phyloP scores from a whole-genome alignment of 192 early-diverging fungal species.

The Podila clonocystis region DNA sequence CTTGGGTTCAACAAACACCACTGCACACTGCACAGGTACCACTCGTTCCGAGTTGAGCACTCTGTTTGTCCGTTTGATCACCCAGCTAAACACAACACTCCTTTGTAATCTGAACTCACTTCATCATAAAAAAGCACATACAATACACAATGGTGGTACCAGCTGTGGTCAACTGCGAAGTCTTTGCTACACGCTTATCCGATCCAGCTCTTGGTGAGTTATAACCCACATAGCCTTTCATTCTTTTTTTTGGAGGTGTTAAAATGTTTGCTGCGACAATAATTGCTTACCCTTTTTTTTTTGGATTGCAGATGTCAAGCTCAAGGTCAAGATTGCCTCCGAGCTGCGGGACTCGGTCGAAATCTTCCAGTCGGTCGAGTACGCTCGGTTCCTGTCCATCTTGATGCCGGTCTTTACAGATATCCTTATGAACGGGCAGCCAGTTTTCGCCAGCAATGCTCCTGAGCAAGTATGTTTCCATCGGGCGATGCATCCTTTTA shows the following conservation, averaged over 20 bases:
- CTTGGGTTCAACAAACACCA: too few species aligned
- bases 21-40: too few species aligned
- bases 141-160: constrained; percentile 26
- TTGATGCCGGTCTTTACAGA: constrained; percentile 87
- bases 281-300: not conserved
- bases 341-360: constrained; percentile 94
- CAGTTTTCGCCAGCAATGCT: constrained; percentile 78
- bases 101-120: not conserved
- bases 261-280: not conserved
- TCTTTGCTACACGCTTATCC: constrained; percentile 61
- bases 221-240: not conserved
- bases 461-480: constrained; percentile 72
- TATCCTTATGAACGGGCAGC: constrained; percentile 75
- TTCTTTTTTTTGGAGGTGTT: not conserved
- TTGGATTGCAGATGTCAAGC: constrained; percentile 41
- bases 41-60: not conserved
- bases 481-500: not conserved
- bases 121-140: not conserved
- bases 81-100: too few species aligned
- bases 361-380: constrained; percentile 87
- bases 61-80: not conserved
- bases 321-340: constrained; percentile 83
- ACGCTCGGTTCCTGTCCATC: constrained; percentile 77
- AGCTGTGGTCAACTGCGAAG: constrained; percentile 53
- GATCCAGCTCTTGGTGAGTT: constrained; percentile 60